A percentile compares a stretch with the other conserved stretches of the same genome.
These are phyloP conservation scores for Paraphaeosphaeria sporulosa DNA, from an alignment of 2,329 filamentous ascomycete genomes.

Conservation along the genomic window DNA sequence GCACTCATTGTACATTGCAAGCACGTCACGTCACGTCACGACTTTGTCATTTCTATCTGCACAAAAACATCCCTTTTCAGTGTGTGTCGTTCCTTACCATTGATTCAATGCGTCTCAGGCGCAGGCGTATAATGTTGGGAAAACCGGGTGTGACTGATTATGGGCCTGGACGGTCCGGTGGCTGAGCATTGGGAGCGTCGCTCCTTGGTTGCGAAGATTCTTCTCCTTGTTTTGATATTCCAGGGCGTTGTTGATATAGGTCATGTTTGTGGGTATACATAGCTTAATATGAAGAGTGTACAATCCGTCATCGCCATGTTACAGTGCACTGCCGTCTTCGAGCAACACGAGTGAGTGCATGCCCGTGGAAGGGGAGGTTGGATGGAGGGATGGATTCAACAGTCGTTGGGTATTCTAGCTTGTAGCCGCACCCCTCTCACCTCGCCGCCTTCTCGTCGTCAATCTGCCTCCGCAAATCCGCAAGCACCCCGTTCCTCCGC, in stretches of 20 bases:
- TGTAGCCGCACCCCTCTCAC: neutral
- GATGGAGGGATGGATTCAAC: no score
- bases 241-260: slow-evolving; percentile 27
- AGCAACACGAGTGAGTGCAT: no score
- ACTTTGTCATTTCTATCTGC: slow-evolving; percentile 6
- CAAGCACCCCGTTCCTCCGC: slow-evolving; percentile 76
- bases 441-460: slow-evolving; percentile 78
- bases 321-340: neutral
- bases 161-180: neutral
- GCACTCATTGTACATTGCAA: slow-evolving; percentile 27
- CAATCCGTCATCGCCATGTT: neutral
- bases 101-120: neutral
- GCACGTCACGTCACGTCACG: slow-evolving; percentile 7
- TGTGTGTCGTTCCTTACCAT: slow-evolving; percentile 1
- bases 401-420: no score
- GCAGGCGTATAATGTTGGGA: slow-evolving; percentile 6
- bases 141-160: slow-evolving; percentile 3
- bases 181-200: slow-evolving; percentile 4
- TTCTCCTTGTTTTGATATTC: slow-evolving; percentile 1
- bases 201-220: slow-evolving; percentile 3
- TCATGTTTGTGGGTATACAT: slow-evolving; percentile 15
- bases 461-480: slow-evolving; percentile 80
- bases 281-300: slow-evolving; percentile 16
- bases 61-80: neutral
- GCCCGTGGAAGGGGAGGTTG: no score